Base-by-base conservation (phyloP, 78 protist genomes). In the Cavenderia fasciculata region DNA sequence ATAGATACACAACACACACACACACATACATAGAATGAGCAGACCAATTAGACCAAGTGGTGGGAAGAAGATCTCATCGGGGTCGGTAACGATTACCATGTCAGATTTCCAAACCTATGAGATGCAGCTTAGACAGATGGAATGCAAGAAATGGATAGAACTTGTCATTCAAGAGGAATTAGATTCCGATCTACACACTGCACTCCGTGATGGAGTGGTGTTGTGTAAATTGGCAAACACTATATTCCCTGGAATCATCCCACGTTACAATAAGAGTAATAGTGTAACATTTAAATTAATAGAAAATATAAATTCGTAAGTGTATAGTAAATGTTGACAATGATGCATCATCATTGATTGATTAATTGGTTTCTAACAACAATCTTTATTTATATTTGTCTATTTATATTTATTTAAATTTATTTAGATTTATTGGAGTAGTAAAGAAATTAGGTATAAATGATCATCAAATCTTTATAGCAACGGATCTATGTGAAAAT, bases 251-350 rank as follows among this genome's bases (percentile, higher is more conserved):
- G 61, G 59, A 29, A 79, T 79, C 23, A 79, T 79, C 21, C 76
- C 88, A 41, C 75, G 88, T 33, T 59, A 44, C 11, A 79, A 79
- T 54, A 63, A 68, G 54, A 25, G n/a, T 27, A 11, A 40, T 11
- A 40, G 71, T 23, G 54, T 79, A 14, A 79, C 88, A 12, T 79
- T 79, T 54, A 79, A 79, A 66, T 29, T 79, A 23, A 38, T 79
- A 38, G 88, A 79, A 31, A 79, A 79, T 66, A 79, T 79, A 7
- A 79, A 79, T 52, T 79, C 88, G 88, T 79, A 77, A n/a, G 87
- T 63, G 46, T 18, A 41, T 5, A 21, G 41, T 8, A 6, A 40
- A 12, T 66, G 16, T 16, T 66, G 6, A 44, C 7, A 25, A 25
- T 12, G n/a, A 5, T 44, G n/a, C 27, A 52, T 36, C 11, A 49